Evolutionary conservation across 257 asterid genomes (phyloP), one percentile per base, ranked within the genome.

Genomic region (Solanum clarkiae): DNA sequence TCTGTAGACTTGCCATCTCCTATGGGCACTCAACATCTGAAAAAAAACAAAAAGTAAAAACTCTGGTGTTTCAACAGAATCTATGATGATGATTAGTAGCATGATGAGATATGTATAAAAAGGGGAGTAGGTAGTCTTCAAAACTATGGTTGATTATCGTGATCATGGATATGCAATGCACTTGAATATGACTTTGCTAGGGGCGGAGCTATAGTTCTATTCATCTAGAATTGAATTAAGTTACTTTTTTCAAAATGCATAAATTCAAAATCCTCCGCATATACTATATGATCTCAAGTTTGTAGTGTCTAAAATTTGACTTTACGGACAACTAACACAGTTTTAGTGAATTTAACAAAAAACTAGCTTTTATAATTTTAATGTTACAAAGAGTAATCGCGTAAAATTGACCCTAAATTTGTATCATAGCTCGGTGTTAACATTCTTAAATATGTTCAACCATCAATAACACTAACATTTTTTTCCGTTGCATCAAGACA

Each of bases 1-100:
- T 72, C 92, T 87, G 80, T 85, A 93, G 0, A 83, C 94, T 60
- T 85, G 75, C 87, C 87, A 84, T 55, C 86, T 84, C 1, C 81
- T 69, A 56, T 72, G 86, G 16, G 82, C 82, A 77, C 24, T 51
- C 47, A 77, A 77, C 63, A 77, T 51, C 82, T 77, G 82, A 7
- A 57, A 24, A 77, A 26, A 36, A 0, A 15, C 24, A 24, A 24
- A n/a, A n/a, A 20, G 26, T 57, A 57, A 57, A 20, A 57, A 20
- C 26, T 57, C 26, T 57, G 22, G 65, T 12, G 26, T 20, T 57
- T 13, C 24, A 57, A 57, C 3, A 57, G 5, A 18, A n/a, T 59
- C 32, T 59, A 59, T 24, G 18, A 55, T n/a, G 17, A 15, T 0
- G 1, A 1, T n/a, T 55, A 55, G 22, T 10, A 55, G 60, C 17